Base-by-base conservation (phyloP, 495 filamentous ascomycete species). In the Hypoxylon fuscum region DNA sequence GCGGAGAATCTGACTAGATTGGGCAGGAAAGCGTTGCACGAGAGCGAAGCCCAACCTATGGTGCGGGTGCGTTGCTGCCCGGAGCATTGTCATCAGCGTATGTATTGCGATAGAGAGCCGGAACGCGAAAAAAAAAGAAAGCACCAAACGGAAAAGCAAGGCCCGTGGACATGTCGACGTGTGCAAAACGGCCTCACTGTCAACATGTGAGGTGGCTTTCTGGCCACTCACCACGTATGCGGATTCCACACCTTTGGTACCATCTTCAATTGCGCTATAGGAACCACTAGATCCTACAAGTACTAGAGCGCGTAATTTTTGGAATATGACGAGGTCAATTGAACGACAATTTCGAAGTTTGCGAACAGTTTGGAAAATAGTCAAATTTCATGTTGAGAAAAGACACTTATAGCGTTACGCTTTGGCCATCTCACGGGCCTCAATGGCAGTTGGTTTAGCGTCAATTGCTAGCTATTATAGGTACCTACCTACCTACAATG, bases 21-120 rank as follows among this genome's bases (percentile, higher is more conserved):
- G 69, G 69, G 69, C 69, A 72, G 53, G 46, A 70, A 63, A 62
- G 44, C 34, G 63, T 66, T 54, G 63, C 63, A 66, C 63, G 63
- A 67, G 58, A 35, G 42, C 49, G 32, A 44, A 58, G 64, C 64
- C 64, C 64, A 67, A 67, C 57, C 40, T 51, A 45, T 46, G 52
- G 51, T 60, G 63, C 63, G 55, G 57, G 45, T 51, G 49, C 48
- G 40, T 67, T 67, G 64, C 64, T 67, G 64, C 64, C 64, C 64
- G 64, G 64, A 41, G 15, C 43, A 58, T 55, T 63, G 47, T 49
- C 37, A 53, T 54, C 59, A 63, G 44, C 34, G 59, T 40, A 43
- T 23, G 47, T 46, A 25, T 58, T 27, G 51, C 25, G 44, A 46
- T 47, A 41, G 29, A 25, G 25, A 15, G 37, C 37, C 61, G 42